Evolutionary conservation across 2,329 filamentous ascomycete species (phyloP), one percentile per base, ranked within the genome.

Genomic region (Botrytis hyacinthi): DNA sequence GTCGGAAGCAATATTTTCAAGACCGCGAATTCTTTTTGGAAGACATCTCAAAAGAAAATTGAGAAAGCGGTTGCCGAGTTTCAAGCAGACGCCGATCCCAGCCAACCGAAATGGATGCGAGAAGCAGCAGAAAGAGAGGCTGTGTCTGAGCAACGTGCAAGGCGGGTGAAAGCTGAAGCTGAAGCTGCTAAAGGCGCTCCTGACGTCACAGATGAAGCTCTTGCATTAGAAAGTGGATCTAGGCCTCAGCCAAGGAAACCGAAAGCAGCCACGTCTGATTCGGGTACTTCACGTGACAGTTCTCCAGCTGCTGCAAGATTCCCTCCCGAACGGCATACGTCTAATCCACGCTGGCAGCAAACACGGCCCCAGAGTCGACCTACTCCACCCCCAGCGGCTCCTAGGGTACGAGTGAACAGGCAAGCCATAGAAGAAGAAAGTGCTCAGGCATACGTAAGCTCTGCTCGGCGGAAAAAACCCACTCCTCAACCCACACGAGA

Each of bases 51-150:
- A 80, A 99, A 97, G 83, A 95, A 93, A 81, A 89, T 98, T 73
- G 94, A 97, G 79, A 94, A 96, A 82, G 95, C 94, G 7, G 93
- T 98, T 48, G 91, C 94, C 14, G 96, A 99, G 26, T 92, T 98
- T 74, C 89, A 92, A 77, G 87, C 87, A 60, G 91, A 90, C n/a
- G 85, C 76, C 8, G 94, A 97, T 79, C 87, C 92, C 3, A 93
- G 82, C 79, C 93, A 97, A 80, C 96, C 96, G 0, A 96, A 93
- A 80, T 99, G 96, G 96, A 97, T 99, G 95, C 90, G 92, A 78
- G 78, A 80, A 32, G 84, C 86, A 3, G 76, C 76, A 29, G 83
- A 82, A 51, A 76, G 77, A 46, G 82, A 80, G 77, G 80, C 78
- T 61, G 75, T 79, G 54, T 81, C 81, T 67, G 76, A 83, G 76